These are phyloP conservation scores for Plenodomus biglobosus DNA, from an alignment of 2,329 filamentous ascomycete genomes.

Conservation along the genomic window DNA sequence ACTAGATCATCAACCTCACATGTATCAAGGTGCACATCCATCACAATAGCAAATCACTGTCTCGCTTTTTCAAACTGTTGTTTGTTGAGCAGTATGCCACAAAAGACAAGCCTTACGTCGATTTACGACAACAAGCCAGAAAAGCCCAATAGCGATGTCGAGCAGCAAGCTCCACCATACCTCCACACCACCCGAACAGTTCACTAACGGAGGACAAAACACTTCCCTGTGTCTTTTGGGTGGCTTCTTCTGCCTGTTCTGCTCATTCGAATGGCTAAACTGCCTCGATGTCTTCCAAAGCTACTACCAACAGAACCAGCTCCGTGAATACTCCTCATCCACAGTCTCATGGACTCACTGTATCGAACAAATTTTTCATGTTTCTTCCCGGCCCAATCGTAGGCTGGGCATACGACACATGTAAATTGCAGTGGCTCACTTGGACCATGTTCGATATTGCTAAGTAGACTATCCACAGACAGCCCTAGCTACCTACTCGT, in stretches of 20 bases:
- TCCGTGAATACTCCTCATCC: conserved; percentile 43
- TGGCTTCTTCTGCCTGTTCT: conserved; percentile 32
- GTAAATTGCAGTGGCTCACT: conserved; percentile 21
- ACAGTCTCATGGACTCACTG: conserved; percentile 53
- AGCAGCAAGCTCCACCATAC: conserved; percentile 17
- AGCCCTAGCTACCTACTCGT: conserved; percentile 61
- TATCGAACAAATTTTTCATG: conserved; percentile 52
- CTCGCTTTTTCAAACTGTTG: no score
- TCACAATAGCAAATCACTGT: no score
- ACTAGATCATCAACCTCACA: no score
- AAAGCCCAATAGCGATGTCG: conserved; percentile 9
- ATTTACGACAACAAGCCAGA: no score
- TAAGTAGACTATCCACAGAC: no score
- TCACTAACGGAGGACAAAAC: conserved; percentile 43
- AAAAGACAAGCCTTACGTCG: no score
- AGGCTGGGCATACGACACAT: conserved; percentile 65
- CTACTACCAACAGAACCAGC: conserved; percentile 50
- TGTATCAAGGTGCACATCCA: no score
- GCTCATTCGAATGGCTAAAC: conserved; percentile 49
- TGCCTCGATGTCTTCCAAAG: conserved; percentile 50
- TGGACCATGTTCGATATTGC: no score
- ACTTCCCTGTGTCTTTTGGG: conserved; percentile 39
- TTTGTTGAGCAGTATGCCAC: no score
- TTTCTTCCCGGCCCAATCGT: conserved; percentile 60
- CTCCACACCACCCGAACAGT: conserved; percentile 36